phyloP scores from a whole-genome alignment of 805 yeast species.

The Maudiozyma turicensis region DNA sequence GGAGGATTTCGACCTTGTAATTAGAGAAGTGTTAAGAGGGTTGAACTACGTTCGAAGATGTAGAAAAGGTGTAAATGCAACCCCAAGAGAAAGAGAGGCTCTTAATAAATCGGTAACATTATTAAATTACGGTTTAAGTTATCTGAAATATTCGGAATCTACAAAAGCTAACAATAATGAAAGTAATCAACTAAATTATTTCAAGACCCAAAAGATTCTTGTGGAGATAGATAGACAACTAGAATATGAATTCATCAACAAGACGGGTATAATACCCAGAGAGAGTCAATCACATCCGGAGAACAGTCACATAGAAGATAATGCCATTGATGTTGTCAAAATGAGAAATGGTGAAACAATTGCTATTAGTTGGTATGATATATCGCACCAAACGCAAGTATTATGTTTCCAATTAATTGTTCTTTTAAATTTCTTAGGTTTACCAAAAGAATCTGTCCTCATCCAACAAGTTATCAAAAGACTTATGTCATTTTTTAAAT shows the following conservation, averaged over 20 bases:
- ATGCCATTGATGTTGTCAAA: slow-evolving; percentile 28
- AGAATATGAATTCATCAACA: slow-evolving; percentile 28
- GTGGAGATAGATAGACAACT: slow-evolving; percentile 28
- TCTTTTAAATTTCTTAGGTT: slow-evolving; percentile 24
- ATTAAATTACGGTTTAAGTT: slow-evolving; percentile 21
- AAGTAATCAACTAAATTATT: slow-evolving; percentile 19
- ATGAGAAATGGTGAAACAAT: slow-evolving; percentile 20
- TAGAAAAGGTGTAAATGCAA: slow-evolving; percentile 17
- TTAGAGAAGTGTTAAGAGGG: slow-evolving; percentile 27
- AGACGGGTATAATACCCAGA: slow-evolving; percentile 27
- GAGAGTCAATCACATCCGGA: slow-evolving; percentile 28
- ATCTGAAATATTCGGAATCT: slow-evolving; percentile 21
- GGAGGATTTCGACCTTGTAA: slow-evolving; percentile 30
- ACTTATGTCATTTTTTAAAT: slow-evolving; percentile 26
- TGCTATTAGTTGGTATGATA: slow-evolving; percentile 32
- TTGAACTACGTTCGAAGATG: slow-evolving; percentile 9
- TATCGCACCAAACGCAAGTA: slow-evolving; percentile 31
- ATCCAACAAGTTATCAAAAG: slow-evolving; percentile 28
- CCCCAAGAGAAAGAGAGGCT: slow-evolving; percentile 12
- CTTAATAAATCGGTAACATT: slow-evolving; percentile 8
- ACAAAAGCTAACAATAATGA: slow-evolving; percentile 7
- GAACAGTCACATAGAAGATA: slow-evolving; percentile 25
- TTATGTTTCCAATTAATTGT: slow-evolving; percentile 27
- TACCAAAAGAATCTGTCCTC: slow-evolving; percentile 26
- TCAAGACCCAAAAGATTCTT: slow-evolving; percentile 26